Conservation (phyloP, 139 green algal genomes). For the Auxenochlorella protothecoides region DNA sequence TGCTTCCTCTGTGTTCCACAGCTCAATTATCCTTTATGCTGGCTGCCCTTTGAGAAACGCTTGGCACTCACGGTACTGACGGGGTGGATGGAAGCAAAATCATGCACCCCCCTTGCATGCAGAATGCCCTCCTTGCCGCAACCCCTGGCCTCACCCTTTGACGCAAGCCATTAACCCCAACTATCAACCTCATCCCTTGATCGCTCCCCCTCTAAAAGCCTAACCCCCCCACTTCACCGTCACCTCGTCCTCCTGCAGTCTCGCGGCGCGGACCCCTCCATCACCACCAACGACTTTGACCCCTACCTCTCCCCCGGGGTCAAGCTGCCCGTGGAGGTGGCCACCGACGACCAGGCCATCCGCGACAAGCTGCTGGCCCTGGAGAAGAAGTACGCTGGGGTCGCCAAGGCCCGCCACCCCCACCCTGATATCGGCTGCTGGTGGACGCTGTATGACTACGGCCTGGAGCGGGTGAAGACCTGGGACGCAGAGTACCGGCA, state of each 20-base stretch:
- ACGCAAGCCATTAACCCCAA: no score
- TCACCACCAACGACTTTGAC: conserved; percentile 69
- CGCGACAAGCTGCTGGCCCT: conserved; percentile 40
- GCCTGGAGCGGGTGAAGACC: conserved; percentile 51
- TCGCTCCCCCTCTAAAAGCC: no score
- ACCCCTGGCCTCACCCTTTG: neutral
- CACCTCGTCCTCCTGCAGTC: conserved; percentile 31
- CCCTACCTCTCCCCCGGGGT: conserved; percentile 76
- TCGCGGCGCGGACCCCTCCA: conserved; percentile 72
- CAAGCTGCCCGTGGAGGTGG: conserved; percentile 60
- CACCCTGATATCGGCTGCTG: conserved; percentile 80
- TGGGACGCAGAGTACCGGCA: conserved; percentile 66
- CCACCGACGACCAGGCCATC: conserved; percentile 12
- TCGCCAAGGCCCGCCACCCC: conserved; percentile 54
- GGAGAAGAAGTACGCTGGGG: conserved; percentile 60
- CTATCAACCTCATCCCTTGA: no score
- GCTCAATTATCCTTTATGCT: neutral
- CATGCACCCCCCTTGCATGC: neutral
- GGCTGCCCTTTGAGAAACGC: neutral
- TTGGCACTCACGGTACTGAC: neutral
- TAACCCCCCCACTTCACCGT: no score
- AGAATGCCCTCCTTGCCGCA: neutral
- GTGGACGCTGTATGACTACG: conserved; percentile 92
- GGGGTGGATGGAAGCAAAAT: neutral
- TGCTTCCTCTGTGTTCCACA: neutral